Evolutionary conservation across 495 filamentous ascomycete genomes (phyloP).

Genomic region (Astrothelium macrocarpum): DNA sequence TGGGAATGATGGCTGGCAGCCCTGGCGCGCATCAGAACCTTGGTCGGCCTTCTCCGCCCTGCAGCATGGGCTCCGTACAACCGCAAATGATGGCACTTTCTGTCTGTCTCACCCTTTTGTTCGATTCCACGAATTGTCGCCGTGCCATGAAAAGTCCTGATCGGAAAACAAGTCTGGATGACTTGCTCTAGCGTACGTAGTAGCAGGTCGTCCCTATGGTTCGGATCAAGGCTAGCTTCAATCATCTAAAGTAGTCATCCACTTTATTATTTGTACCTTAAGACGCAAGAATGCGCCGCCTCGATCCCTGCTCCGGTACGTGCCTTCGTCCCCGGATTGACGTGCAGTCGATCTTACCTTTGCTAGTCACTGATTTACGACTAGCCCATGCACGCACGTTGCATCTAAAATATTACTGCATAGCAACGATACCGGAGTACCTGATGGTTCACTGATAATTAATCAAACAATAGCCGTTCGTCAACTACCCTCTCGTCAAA

Average conservation of each 20-base stretch:
- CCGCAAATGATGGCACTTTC: not conserved
- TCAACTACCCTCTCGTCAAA: no score
- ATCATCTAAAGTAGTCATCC: not conserved
- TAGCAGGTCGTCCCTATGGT: not conserved
- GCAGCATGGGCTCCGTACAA: not conserved
- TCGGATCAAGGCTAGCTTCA: not conserved
- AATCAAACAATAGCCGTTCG: no score
- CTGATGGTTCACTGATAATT: no score
- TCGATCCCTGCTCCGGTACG: not conserved
- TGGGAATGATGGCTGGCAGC: not conserved
- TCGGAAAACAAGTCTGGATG: not conserved
- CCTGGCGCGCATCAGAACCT: not conserved
- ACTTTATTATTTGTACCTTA: not conserved
- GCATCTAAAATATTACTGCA: no score
- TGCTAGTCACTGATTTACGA: no score
- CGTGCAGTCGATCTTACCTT: no score
- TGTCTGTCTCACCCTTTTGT: slow-evolving; percentile 1
- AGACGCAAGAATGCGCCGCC: not conserved
- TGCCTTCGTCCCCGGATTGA: not conserved
- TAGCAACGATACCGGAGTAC: no score
- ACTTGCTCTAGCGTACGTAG: slow-evolving; percentile 1
- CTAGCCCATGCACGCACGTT: no score
- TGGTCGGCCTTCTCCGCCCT: not conserved
- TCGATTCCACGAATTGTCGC: not conserved
- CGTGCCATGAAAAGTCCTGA: not conserved